Percentiles rank a stretch among this genome's conserved stretches.
Evolutionary conservation across 1,284 basidiomycete genomes (phyloP).

Genomic region (Polyporus tsugae): DNA sequence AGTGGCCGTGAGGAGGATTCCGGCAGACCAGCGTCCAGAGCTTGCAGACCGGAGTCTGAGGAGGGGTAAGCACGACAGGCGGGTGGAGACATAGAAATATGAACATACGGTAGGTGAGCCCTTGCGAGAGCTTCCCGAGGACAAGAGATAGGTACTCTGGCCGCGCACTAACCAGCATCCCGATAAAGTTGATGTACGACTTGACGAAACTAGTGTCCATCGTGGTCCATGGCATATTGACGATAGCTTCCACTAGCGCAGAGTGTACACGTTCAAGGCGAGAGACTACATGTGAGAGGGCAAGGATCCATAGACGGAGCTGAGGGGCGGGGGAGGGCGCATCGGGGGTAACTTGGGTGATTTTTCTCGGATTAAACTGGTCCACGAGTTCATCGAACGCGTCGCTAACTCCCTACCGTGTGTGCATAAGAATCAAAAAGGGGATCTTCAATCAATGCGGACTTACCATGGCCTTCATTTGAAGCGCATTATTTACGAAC

Average conservation of each 20-base stretch:
- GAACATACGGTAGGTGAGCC: slow-evolving; percentile 88
- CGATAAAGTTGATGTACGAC: slow-evolving; percentile 88
- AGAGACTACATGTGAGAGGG: slow-evolving; percentile 83
- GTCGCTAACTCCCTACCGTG: slow-evolving; percentile 64
- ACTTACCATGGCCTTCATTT: slow-evolving; percentile 75
- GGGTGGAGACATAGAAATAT: neutral
- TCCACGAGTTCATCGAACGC: slow-evolving; percentile 76
- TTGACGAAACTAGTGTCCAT: slow-evolving; percentile 86
- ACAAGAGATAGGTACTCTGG: slow-evolving; percentile 92
- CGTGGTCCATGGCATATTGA: slow-evolving; percentile 91
- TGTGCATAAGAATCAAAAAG: slow-evolving; percentile 6
- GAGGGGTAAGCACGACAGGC: slow-evolving; percentile 23
- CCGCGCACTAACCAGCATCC: slow-evolving; percentile 92
- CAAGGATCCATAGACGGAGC: slow-evolving; percentile 76
- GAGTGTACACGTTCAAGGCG: slow-evolving; percentile 83
- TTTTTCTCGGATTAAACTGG: slow-evolving; percentile 69
- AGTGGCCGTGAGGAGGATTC: slow-evolving; percentile 75
- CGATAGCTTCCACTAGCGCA: slow-evolving; percentile 88
- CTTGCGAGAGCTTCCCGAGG: slow-evolving; percentile 82
- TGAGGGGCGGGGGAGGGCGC: slow-evolving; percentile 59
- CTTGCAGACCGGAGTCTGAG: slow-evolving; percentile 74
- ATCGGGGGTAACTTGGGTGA: slow-evolving; percentile 42
- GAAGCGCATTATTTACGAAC: slow-evolving; percentile 84
- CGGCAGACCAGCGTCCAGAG: slow-evolving; percentile 60
- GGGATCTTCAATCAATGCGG: slow-evolving; percentile 19